phyloP scores from a whole-genome alignment of 495 filamentous ascomycete genomes.

The Cenococcum geophilum region DNA sequence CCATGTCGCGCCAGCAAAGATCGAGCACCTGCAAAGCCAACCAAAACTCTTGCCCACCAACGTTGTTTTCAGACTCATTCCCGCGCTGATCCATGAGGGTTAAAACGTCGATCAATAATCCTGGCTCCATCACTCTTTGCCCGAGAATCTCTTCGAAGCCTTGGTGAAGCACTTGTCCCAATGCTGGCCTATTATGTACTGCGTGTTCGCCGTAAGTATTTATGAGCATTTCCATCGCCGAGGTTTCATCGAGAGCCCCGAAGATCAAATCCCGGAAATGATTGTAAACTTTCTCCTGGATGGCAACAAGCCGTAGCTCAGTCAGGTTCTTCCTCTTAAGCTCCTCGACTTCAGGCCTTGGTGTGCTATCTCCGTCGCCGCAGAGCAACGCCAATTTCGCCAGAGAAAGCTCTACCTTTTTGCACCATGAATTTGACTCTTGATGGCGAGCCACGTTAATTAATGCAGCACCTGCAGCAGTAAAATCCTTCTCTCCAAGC shows the following conservation, averaged over 20 bases:
- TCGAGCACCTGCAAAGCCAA: constrained; percentile 63
- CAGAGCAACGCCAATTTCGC: constrained; percentile 74
- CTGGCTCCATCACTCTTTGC: constrained; percentile 58
- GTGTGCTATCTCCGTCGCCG: constrained; percentile 41
- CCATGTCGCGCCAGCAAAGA: constrained; percentile 45
- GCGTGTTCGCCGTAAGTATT: constrained; percentile 55
- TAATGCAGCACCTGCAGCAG: constrained; percentile 61
- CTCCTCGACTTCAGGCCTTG: constrained; percentile 24
- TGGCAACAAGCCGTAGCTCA: constrained; percentile 57
- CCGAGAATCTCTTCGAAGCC: constrained; percentile 59
- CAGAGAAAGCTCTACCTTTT: constrained; percentile 84
- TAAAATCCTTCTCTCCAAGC: constrained; percentile 59
- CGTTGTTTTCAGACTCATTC: constrained; percentile 31
- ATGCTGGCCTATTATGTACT: constrained; percentile 55
- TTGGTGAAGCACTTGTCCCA: constrained; percentile 58
- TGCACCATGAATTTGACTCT: constrained; percentile 76
- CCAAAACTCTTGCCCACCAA: constrained; percentile 50
- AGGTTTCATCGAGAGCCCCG: constrained; percentile 68
- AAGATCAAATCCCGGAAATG: constrained; percentile 52
- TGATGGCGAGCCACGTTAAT: constrained; percentile 55
- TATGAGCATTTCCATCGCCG: constrained; percentile 66
- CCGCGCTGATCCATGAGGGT: constrained; percentile 54
- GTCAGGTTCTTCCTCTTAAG: constrained; percentile 32
- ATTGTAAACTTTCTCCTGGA: constrained; percentile 70
- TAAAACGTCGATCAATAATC: constrained; percentile 71